These are phyloP conservation scores for Lepiota brunneoincarnata DNA, from an alignment of 768 basidiomycete species.

Conservation along the genomic window DNA sequence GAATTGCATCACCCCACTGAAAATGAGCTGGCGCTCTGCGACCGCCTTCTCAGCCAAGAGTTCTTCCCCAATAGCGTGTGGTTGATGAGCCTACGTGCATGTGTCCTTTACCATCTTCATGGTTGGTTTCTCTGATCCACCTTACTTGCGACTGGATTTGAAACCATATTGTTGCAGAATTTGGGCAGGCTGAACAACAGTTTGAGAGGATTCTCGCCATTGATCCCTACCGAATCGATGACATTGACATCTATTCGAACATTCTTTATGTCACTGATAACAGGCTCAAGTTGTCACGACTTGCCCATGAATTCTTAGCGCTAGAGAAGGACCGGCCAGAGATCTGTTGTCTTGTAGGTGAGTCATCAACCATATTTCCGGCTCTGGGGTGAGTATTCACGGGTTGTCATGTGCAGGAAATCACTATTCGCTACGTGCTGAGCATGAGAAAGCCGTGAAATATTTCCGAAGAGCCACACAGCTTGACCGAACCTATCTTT, in stretches of 20 bases:
- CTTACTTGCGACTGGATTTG: constrained; percentile 9
- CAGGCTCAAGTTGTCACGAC: constrained; percentile 79
- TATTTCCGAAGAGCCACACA: constrained; percentile 96
- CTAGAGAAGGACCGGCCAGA: constrained; percentile 94
- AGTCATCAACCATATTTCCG: constrained; percentile 22
- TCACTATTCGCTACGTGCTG: constrained; percentile 89
- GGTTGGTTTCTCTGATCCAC: constrained; percentile 46
- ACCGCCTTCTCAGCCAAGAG: constrained; percentile 65
- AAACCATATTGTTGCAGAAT: constrained; percentile 52
- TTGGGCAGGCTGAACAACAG: constrained; percentile 77
- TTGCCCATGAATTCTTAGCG: constrained; percentile 88
- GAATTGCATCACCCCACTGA: constrained; percentile 90
- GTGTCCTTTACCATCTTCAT: constrained; percentile 86
- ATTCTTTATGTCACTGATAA: constrained; percentile 96
- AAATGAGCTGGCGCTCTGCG: constrained; percentile 77
- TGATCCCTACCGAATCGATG: constrained; percentile 90
- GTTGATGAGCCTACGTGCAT: constrained; percentile 83
- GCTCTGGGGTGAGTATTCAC: neutral
- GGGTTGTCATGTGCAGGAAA: constrained; percentile 61
- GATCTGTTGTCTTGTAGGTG: constrained; percentile 93
- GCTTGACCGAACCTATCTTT: constrained; percentile 90
- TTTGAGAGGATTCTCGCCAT: constrained; percentile 79
- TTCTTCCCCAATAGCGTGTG: constrained; percentile 83
- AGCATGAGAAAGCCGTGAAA: constrained; percentile 94
- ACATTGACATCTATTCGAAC: constrained; percentile 95